Conservation (phyloP, 1,139 yeast species). For the Entelexis paramagnoliae region DNA sequence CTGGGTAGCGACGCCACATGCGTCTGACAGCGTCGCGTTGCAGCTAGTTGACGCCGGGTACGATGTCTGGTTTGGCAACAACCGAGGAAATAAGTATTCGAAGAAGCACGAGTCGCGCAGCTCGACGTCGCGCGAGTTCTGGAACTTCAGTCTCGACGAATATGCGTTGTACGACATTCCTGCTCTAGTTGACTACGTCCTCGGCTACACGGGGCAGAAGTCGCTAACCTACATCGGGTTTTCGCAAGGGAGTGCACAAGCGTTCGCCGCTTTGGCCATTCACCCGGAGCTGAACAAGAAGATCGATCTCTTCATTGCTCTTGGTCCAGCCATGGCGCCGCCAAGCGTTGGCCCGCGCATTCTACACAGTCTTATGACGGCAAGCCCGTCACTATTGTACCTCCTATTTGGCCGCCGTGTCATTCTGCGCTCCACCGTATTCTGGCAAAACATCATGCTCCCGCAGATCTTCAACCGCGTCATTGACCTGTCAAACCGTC, state of each 20-base stretch:
- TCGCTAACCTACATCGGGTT: constrained; percentile 67
- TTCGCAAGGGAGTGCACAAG: constrained; percentile 88
- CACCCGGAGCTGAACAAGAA: constrained; percentile 58
- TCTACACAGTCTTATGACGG: constrained; percentile 64
- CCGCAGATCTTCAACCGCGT: constrained; percentile 69
- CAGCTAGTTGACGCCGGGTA: constrained; percentile 67
- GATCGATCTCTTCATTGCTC: constrained; percentile 62
- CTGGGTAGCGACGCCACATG: constrained; percentile 59
- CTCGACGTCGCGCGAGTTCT: constrained; percentile 45
- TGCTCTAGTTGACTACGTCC: constrained; percentile 54
- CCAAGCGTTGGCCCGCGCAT: constrained; percentile 67
- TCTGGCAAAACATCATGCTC: constrained; percentile 75
- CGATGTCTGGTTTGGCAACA: constrained; percentile 90
- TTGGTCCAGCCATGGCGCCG: constrained; percentile 93
- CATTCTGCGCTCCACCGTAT: constrained; percentile 61
- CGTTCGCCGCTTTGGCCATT: constrained; percentile 69
- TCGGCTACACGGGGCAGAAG: constrained; percentile 37
- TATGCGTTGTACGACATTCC: constrained; percentile 80
- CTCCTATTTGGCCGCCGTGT: constrained; percentile 64
- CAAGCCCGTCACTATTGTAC: constrained; percentile 68
- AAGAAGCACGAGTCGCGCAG: constrained; percentile 39
- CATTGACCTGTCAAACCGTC: constrained; percentile 57
- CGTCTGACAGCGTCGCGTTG: constrained; percentile 60
- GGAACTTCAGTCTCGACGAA: constrained; percentile 83
- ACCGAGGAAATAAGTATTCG: constrained; percentile 81